Base-by-base conservation (phyloP, 768 basidiomycete genomes). In the Clavaria fumosa region DNA sequence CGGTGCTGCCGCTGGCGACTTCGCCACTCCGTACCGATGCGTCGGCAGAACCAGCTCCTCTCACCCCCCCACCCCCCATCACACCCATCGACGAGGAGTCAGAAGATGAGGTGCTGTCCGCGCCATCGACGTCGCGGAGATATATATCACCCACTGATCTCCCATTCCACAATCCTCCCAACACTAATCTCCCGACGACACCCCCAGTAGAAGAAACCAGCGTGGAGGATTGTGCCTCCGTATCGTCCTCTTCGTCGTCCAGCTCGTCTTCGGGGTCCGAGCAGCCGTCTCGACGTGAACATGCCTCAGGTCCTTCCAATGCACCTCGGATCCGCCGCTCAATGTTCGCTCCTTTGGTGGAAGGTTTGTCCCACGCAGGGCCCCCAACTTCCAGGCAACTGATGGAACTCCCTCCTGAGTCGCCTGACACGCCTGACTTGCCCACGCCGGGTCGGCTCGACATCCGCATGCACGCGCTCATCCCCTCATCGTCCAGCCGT, bases 371-470 rank as follows among this genome's bases (percentile, higher is more conserved):
- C 67, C 65, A 63, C 59, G 59, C 72, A 72, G 75, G 72, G 60
- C 58, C 77, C 52, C 76, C 9, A 9, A 28, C 26, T 14, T 28
- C 26, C 9, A 9, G 26, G 9, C 26, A 78, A 50, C 55, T 76
- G 48, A 69, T 79, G 43, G 80, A 78, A 60, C 75, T 72, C 21
- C 76, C 77, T 43, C 80, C 81, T 49, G 83, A 86, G 56, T 84
- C 82, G 15, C 82, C 85, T 1, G 60, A 63, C 58, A 75, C 70
- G 45, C 77, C 76, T 30, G 81, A 86, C 52, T 81, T 82, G 15
- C 83, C 83, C 39, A 89, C 85, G n/a, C 85, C 85, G 39, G 73
- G 81, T 52, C 62, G 72, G 39, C 73, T 72, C 50, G 85, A 89
- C 50, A 89, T 89, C 44, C 81, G 75, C 57, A 61, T 85, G 45